phyloP scores from a whole-genome alignment of 306 rosid genomes.

The Quercus suber region DNA sequence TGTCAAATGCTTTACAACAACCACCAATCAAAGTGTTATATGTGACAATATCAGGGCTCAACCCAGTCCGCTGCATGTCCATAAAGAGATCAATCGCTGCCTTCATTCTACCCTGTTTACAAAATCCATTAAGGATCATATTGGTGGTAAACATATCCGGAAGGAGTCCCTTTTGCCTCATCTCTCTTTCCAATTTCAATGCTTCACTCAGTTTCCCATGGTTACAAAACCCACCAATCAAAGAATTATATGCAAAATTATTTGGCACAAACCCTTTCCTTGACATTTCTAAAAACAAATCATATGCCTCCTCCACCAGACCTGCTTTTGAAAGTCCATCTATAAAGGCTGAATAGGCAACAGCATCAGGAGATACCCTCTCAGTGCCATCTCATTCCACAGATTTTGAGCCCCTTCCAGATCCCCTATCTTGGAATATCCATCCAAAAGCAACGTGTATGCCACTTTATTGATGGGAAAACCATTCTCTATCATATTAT shows the following conservation, averaged over 20 bases:
- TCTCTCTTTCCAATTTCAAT: slow-evolving; percentile 53
- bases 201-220: slow-evolving; percentile 55
- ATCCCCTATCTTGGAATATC: slow-evolving; percentile 53
- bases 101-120: slow-evolving; percentile 69
- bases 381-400: slow-evolving; percentile 67
- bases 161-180: slow-evolving; percentile 62
- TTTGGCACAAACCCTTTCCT: slow-evolving; percentile 62
- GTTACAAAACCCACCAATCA: slow-evolving; percentile 59
- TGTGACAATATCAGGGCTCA: slow-evolving; percentile 61
- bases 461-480: slow-evolving; percentile 53
- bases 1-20: slow-evolving; percentile 63
- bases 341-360: slow-evolving; percentile 70
- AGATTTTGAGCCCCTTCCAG: slow-evolving; percentile 52
- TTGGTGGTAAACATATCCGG: slow-evolving; percentile 66
- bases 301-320: slow-evolving; percentile 54
- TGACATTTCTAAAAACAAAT: slow-evolving; percentile 49
- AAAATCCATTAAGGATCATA: slow-evolving; percentile 63
- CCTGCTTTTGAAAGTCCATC: slow-evolving; percentile 69
- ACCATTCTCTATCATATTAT: slow-evolving; percentile 57
- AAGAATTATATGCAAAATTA: slow-evolving; percentile 74
- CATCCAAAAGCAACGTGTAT: slow-evolving; percentile 69
- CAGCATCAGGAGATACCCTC: slow-evolving; percentile 60
- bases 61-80: slow-evolving; percentile 51
- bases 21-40: slow-evolving; percentile 72
- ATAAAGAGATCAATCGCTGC: slow-evolving; percentile 48